phyloP scores from a whole-genome alignment of 768 basidiomycete genomes.

The Suillus fuscotomentosus region DNA sequence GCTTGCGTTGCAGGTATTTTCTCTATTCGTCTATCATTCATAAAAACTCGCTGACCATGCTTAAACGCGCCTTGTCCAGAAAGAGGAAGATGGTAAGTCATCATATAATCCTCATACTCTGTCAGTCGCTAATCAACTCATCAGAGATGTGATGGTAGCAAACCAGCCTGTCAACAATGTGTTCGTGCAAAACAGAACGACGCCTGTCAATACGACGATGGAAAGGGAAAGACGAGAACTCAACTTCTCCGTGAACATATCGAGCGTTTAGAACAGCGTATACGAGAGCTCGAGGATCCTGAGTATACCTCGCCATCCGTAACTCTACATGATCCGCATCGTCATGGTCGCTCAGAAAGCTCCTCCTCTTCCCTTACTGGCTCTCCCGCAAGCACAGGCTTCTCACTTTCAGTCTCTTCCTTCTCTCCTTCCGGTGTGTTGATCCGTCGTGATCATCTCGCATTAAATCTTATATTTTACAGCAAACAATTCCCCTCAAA shows the following conservation, averaged over 20 bases:
- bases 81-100: conserved; percentile 66
- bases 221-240: conserved; percentile 79
- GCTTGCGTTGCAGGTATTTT: conserved; percentile 67
- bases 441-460: background rate
- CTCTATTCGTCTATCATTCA: conserved; percentile 2
- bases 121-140: conserved; percentile 13
- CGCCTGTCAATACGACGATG: conserved; percentile 79
- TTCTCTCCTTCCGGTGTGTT: conserved; percentile 52
- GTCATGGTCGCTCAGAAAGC: conserved; percentile 40
- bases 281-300: conserved; percentile 74
- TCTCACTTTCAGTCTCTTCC: conserved; percentile 57
- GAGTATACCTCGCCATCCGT: conserved; percentile 70
- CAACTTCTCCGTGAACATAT: conserved; percentile 80
- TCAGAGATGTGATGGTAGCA: conserved; percentile 75
- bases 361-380: conserved; percentile 50
- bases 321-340: conserved; percentile 67
- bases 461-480: conserved; percentile 8
- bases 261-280: conserved; percentile 64
- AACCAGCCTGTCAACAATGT: conserved; percentile 80
- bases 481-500: conserved; percentile 51
- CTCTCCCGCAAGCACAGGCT: conserved; percentile 51
- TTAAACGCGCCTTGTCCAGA: conserved; percentile 33
- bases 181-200: conserved; percentile 74
- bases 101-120: background rate
- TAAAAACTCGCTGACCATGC: conserved; percentile 9